phyloP scores from a whole-genome alignment of 495 filamentous ascomycete species.

The Lentithecium fluviatile region DNA sequence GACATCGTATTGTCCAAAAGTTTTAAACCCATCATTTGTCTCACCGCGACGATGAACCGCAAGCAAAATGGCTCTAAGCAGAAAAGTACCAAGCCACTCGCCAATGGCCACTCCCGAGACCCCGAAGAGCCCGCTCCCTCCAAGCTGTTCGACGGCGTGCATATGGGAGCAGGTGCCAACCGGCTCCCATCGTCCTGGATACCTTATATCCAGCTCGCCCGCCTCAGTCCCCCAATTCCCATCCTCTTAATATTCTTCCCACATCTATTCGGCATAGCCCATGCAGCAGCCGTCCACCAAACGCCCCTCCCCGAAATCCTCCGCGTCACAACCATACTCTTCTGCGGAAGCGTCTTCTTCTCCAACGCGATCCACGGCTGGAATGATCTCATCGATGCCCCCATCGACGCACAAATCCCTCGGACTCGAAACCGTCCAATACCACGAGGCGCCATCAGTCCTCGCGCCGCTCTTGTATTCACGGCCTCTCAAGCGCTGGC shows the following conservation, averaged over 20 bases:
- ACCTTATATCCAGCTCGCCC: slow-evolving; percentile 17
- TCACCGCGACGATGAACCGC: too few relatives aligned
- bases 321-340: background rate
- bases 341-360: slow-evolving; percentile 37
- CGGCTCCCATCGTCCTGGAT: slow-evolving; percentile 17
- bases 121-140: too few relatives aligned
- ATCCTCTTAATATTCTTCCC: slow-evolving; percentile 24
- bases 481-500: slow-evolving; percentile 10
- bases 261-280: slow-evolving; percentile 40
- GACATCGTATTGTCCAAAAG: too few relatives aligned
- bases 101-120: too few relatives aligned
- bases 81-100: too few relatives aligned
- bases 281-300: slow-evolving; percentile 32
- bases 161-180: too few relatives aligned
- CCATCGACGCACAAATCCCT: slow-evolving; percentile 46
- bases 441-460: slow-evolving; percentile 48
- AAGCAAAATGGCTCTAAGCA: too few relatives aligned
- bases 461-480: slow-evolving; percentile 40
- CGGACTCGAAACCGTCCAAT: slow-evolving; percentile 47
- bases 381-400: slow-evolving; percentile 50
- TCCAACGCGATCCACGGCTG: slow-evolving; percentile 42
- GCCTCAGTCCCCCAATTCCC: slow-evolving; percentile 6
- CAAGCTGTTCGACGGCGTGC: too few relatives aligned
- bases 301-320: background rate
- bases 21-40: too few relatives aligned